phyloP scores from a whole-genome alignment of 306 rosid genomes.

The Cucumis cinereus region DNA sequence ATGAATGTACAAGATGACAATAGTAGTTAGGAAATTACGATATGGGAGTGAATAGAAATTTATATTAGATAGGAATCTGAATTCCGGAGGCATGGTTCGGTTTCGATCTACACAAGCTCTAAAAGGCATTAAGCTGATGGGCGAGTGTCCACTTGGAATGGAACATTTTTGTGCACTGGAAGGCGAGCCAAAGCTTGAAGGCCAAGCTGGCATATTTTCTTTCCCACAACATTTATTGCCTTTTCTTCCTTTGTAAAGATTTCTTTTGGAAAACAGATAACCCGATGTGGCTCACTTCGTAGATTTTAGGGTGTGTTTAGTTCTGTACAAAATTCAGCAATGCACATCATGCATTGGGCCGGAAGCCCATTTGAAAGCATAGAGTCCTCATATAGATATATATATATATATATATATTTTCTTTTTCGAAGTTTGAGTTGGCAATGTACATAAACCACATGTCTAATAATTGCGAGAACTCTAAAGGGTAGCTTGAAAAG shows the following conservation, averaged over 20 bases:
- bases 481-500: neutral
- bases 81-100: constrained; percentile 5
- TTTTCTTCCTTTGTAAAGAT: constrained; percentile 3
- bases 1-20: neutral
- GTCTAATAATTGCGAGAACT: neutral
- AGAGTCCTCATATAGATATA: neutral
- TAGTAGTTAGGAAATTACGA: constrained; percentile 1
- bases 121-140: neutral
- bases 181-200: constrained; percentile 4
- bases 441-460: neutral
- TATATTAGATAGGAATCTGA: constrained; percentile 4
- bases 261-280: neutral
- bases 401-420: neutral
- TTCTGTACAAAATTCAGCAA: constrained; percentile 6
- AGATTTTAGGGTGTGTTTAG: neutral
- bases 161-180: constrained; percentile 8
- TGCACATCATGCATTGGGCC: constrained; percentile 10
- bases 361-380: constrained; percentile 1
- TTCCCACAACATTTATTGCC: neutral
- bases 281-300: neutral
- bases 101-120: neutral
- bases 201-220: neutral
- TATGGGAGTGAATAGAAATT: constrained; percentile 3
- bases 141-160: constrained; percentile 1
- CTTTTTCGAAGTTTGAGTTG: neutral